phyloP scores from a whole-genome alignment of 306 rosid species.

The Prunus campanulata region DNA sequence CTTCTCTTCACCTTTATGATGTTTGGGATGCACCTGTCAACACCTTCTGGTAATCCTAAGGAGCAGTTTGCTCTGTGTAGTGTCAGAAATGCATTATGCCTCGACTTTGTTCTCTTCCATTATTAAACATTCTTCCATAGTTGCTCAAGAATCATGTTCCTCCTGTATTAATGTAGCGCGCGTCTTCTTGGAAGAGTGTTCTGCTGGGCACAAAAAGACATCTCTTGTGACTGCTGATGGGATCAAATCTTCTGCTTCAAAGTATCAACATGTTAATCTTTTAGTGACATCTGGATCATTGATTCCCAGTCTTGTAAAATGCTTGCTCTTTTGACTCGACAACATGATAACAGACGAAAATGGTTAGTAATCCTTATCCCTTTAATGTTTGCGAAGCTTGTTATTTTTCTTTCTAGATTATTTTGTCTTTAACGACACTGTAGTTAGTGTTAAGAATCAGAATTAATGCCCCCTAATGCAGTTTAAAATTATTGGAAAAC shows the following conservation, averaged over 20 bases:
- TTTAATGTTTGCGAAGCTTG: not conserved
- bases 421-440: not conserved
- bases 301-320: slow-evolving; percentile 88
- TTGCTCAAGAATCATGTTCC: too few relatives aligned
- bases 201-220: slow-evolving; percentile 34
- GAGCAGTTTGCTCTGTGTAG: not conserved
- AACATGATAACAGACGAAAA: slow-evolving; percentile 56
- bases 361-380: slow-evolving; percentile 47
- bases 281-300: slow-evolving; percentile 88
- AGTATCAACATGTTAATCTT: slow-evolving; percentile 50
- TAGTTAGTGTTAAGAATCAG: not conserved
- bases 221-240: slow-evolving; percentile 42
- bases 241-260: slow-evolving; percentile 35
- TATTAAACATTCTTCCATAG: too few relatives aligned
- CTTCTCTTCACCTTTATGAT: not conserved
- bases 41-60: slow-evolving; percentile 3
- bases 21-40: not conserved
- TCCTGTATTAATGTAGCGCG: too few relatives aligned
- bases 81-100: too few relatives aligned
- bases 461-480: not conserved
- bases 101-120: too few relatives aligned
- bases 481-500: not conserved
- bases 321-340: slow-evolving; percentile 82
- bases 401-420: not conserved
- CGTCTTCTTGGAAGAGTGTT: slow-evolving; percentile 41